These are phyloP conservation scores for Ogataea angusta DNA, from an alignment of 805 yeast species.

Conservation along the genomic window DNA sequence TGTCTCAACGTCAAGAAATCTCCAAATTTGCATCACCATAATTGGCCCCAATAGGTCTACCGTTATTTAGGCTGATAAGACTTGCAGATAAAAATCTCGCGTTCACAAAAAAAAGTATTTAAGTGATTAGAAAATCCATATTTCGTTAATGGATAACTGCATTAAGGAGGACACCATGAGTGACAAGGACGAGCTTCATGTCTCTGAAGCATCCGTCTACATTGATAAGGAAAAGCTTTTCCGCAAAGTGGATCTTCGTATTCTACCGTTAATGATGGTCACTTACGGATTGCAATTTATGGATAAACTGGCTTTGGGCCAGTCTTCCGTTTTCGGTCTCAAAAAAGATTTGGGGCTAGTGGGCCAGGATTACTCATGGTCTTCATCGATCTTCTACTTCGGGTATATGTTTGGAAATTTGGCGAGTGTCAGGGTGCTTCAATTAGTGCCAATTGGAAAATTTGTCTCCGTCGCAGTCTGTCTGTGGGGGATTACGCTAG, in stretches of 20 bases:
- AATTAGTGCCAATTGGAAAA: slow-evolving; percentile 55
- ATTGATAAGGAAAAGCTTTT: slow-evolving; percentile 20
- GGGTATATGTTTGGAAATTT: slow-evolving; percentile 61
- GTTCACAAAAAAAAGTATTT: slow-evolving; percentile 1
- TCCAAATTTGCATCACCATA: too few relatives aligned
- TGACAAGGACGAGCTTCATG: slow-evolving; percentile 13
- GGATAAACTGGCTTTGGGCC: slow-evolving; percentile 54
- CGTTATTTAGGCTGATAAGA: not conserved
- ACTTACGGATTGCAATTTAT: slow-evolving; percentile 48
- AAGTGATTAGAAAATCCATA: slow-evolving; percentile 1
- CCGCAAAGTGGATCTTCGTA: slow-evolving; percentile 45
- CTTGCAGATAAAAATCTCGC: slow-evolving; percentile 1
- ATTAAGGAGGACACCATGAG: slow-evolving; percentile 2
- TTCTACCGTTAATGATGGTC: slow-evolving; percentile 48
- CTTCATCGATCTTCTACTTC: slow-evolving; percentile 39
- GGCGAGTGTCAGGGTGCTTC: slow-evolving; percentile 45
- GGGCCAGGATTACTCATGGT: slow-evolving; percentile 38
- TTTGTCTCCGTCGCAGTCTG: slow-evolving; percentile 46
- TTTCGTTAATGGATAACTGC: not conserved
- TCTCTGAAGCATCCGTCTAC: slow-evolving; percentile 12
- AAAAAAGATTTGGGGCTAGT: slow-evolving; percentile 46
- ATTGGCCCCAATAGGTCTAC: not conserved
- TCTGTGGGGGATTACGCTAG: slow-evolving; percentile 63
- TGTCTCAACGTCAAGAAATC: too few relatives aligned
- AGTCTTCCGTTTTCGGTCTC: slow-evolving; percentile 57